A percentile compares a stretch with the other conserved stretches of the same genome.
Conservation (phyloP, 192 early-diverging fungal species). For the Rhizophagus prolifer region DNA sequence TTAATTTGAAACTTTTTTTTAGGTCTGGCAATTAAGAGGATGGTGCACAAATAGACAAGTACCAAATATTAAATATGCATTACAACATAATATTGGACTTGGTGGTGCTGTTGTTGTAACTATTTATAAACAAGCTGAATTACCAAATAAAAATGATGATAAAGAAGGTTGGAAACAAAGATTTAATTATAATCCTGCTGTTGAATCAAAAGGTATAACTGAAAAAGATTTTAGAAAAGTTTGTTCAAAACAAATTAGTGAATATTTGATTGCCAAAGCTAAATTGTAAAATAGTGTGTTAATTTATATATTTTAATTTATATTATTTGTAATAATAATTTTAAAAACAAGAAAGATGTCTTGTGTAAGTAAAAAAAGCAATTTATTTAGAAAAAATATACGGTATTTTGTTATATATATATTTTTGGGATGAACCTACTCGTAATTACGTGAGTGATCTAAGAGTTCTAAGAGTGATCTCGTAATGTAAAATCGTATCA, state of each 20-base stretch:
- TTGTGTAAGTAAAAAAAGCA: too few relatives aligned
- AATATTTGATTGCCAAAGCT: not conserved
- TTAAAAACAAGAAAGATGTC: too few relatives aligned
- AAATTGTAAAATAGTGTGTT: not conserved
- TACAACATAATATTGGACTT: conserved; percentile 76
- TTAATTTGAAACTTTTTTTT: not conserved
- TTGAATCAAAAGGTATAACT: conserved; percentile 58
- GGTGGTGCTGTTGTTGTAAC: conserved; percentile 72
- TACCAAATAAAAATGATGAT: conserved; percentile 31
- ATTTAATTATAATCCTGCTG: conserved; percentile 59
- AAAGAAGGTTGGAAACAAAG: conserved; percentile 40
- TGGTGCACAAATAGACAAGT: conserved; percentile 72
- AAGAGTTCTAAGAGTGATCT: too few relatives aligned
- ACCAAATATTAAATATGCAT: conserved; percentile 57
- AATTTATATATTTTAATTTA: too few relatives aligned
- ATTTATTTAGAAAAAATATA: too few relatives aligned
- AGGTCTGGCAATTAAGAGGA: conserved; percentile 59
- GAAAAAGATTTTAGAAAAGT: conserved; percentile 49
- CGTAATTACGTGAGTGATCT: too few relatives aligned
- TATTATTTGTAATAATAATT: too few relatives aligned
- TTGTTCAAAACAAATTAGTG: conserved; percentile 3
- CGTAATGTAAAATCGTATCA: too few relatives aligned
- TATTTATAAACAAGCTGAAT: conserved; percentile 56
- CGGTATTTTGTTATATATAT: too few relatives aligned
- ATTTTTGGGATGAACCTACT: too few relatives aligned